Evolutionary conservation across 371 early-diverging fungal genomes (phyloP).

Genomic region (Apophysomyces elegans): DNA sequence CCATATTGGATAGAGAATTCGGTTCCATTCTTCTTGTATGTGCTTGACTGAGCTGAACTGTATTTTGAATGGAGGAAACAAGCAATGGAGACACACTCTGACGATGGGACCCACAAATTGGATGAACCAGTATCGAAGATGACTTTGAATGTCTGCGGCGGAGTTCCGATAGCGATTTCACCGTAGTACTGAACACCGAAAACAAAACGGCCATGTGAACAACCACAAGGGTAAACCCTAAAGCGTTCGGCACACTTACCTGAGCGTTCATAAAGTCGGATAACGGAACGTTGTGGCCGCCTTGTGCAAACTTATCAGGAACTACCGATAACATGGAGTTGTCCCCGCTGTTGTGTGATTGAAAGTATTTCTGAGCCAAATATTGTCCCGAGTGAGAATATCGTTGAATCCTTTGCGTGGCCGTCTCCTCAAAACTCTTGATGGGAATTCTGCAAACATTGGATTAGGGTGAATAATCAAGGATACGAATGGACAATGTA

Average conservation of each 20-base stretch:
- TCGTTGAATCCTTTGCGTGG: slow-evolving; percentile 62
- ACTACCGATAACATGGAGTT: slow-evolving; percentile 44
- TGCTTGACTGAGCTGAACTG: slow-evolving; percentile 70
- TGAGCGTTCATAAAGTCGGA: slow-evolving; percentile 95
- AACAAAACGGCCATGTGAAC: neutral
- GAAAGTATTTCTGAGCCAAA: slow-evolving; percentile 78
- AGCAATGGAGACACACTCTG: slow-evolving; percentile 87
- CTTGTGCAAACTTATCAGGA: slow-evolving; percentile 55
- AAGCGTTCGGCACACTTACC: slow-evolving; percentile 27
- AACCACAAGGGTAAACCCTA: neutral
- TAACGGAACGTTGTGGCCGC: slow-evolving; percentile 78
- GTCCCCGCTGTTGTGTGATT: slow-evolving; percentile 23
- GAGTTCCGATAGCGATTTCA: slow-evolving; percentile 83
- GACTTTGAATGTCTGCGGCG: slow-evolving; percentile 88
- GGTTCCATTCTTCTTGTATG: slow-evolving; percentile 85
- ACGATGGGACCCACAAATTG: slow-evolving; percentile 95
- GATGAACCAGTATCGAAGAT: slow-evolving; percentile 95
- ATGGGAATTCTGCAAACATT: slow-evolving; percentile 58
- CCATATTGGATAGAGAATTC: slow-evolving; percentile 89
- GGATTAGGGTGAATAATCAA: no score
- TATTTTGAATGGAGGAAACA: slow-evolving; percentile 89
- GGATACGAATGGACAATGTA: no score
- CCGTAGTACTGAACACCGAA: slow-evolving; percentile 74
- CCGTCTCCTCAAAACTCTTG: slow-evolving; percentile 69
- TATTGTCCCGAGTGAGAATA: slow-evolving; percentile 66